Evolutionary conservation across 352 stramenopile genomes (phyloP), one percentile per base, ranked within the genome.

Genomic region (Globisporangium perplexum): DNA sequence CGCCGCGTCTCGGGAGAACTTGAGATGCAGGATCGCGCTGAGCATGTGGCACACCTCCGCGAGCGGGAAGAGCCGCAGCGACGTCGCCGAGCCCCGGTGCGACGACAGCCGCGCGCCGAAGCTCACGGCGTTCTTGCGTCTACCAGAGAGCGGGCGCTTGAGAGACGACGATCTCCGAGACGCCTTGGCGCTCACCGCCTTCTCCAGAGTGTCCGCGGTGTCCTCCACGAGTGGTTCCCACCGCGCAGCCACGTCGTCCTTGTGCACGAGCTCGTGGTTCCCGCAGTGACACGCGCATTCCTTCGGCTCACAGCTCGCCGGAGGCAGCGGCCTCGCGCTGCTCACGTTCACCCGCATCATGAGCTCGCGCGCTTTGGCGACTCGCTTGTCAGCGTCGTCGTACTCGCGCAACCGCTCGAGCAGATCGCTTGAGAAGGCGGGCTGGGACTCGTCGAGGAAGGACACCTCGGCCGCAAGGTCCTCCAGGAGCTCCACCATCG

Each of bases 11-110:
- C 75, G 68, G 12, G 74, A 71, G 36, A 89, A 87, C 33, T 89
- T 64, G 3, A 86, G 60, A 44, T 89, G 78, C 8, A 89, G 53
- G 30, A 86, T 81, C 7, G 70, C 54, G 3, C 74, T 86, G 35
- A 85, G 43, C 17, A 86, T 58, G 53, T 85, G 74, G 17, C 78
- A 89, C 18, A 83, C 74, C 47, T 89, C 78, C 0, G 69, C 47
- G 1, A 87, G 45, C 1, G 76, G 68, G 39, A 87, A 86, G 1
- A 89, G 42, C 3, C 78, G 72, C 12, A 77, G 46, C 14, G 49
- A 65, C 0, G 53, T 50, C 14, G 63, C 54, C 0, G 73, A 84
- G 26, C 63, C 64, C 5, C 71, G 60, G 5, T 65, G 59, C 15
- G 60, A 63, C 5, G 52, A 55, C 8, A 74, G 49, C 15, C 66